Conservation (phyloP, 73 alveolate species). For the Tetrahymena elliotti region DNA sequence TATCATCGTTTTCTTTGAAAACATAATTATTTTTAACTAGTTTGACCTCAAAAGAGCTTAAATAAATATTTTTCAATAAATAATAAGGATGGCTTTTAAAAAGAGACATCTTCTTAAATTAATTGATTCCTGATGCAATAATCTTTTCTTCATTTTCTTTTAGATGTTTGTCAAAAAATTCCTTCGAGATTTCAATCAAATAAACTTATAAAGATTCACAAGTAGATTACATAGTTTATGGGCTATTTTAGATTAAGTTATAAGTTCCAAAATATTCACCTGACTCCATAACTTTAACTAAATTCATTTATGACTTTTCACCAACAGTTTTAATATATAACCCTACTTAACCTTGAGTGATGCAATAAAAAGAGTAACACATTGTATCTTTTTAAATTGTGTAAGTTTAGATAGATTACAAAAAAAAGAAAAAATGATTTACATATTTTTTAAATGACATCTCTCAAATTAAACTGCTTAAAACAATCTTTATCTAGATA, state of each 20-base stretch:
- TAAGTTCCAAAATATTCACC: neutral
- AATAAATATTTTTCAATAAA: neutral
- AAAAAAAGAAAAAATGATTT: neutral
- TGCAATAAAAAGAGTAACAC: neutral
- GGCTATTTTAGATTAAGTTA: neutral
- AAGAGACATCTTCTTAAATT: neutral
- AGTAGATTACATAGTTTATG: neutral
- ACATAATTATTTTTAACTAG: neutral
- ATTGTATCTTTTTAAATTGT: neutral
- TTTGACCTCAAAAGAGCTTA: neutral
- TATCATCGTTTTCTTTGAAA: neutral
- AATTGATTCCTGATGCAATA: neutral
- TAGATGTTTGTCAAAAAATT: neutral
- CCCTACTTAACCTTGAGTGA: neutral
- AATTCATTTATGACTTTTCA: neutral
- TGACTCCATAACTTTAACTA: neutral
- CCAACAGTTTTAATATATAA: neutral
- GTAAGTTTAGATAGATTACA: too few relatives aligned
- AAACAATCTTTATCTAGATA: neutral
- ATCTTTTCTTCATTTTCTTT: neutral
- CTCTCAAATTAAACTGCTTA: neutral
- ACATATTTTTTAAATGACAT: neutral
- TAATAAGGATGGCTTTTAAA: neutral
- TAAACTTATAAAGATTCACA: neutral
- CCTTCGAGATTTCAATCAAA: neutral